Evolutionary conservation across 2,329 filamentous ascomycete genomes (phyloP).

Genomic region (Helotiales sp.): DNA sequence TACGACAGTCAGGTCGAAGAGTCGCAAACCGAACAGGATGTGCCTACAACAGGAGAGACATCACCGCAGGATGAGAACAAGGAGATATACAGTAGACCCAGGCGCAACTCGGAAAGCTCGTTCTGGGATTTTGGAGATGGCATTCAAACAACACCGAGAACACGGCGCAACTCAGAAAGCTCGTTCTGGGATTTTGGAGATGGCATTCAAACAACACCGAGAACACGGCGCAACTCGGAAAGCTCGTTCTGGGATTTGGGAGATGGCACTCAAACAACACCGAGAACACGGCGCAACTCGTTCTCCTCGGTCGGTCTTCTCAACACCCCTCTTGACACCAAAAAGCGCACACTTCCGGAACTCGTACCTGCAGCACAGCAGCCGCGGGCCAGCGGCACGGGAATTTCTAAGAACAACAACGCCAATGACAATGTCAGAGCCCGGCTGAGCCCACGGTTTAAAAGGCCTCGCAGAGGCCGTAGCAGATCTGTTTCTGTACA

Average conservation of each 20-base stretch:
- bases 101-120: slow-evolving; percentile 37
- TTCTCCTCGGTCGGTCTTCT: slow-evolving; percentile 19
- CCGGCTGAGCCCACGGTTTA: slow-evolving; percentile 26
- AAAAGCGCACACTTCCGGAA: slow-evolving; percentile 18
- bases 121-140: slow-evolving; percentile 29
- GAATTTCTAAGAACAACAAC: slow-evolving; percentile 10
- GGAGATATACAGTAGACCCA: slow-evolving; percentile 12
- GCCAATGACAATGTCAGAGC: slow-evolving; percentile 23
- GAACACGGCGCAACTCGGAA: slow-evolving; percentile 35
- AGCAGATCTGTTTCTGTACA: slow-evolving; percentile 30
- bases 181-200: slow-evolving; percentile 29
- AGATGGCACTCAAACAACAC: slow-evolving; percentile 12
- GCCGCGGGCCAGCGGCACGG: background rate
- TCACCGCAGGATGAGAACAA: slow-evolving; percentile 18
- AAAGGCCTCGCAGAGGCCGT: slow-evolving; percentile 16
- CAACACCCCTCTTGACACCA: slow-evolving; percentile 4
- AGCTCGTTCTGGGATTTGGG: slow-evolving; percentile 32
- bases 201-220: slow-evolving; percentile 10
- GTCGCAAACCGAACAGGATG: slow-evolving; percentile 4
- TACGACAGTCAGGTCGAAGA: slow-evolving; percentile 17
- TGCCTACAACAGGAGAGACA: slow-evolving; percentile 12
- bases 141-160: slow-evolving; percentile 6
- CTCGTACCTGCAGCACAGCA: background rate
- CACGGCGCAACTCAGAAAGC: slow-evolving; percentile 36
- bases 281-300: slow-evolving; percentile 26